Evolutionary conservation across 495 filamentous ascomycete genomes (phyloP), one percentile per base, ranked within the genome.

Genomic region (Penicillium waksmanii): DNA sequence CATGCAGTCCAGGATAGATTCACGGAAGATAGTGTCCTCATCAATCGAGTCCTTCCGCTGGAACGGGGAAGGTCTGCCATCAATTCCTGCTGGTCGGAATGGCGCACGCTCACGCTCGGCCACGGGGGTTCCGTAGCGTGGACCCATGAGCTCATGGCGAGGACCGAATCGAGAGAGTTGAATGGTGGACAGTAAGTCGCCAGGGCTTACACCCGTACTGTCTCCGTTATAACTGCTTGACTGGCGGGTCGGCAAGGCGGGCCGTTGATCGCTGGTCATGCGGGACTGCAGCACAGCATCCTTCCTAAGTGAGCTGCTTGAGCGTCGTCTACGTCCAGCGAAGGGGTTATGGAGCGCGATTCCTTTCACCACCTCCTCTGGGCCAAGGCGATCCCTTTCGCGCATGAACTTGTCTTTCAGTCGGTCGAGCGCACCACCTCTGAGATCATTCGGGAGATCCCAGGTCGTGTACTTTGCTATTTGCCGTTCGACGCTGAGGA

Each of bases 301-400:
- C 66, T 92, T 97, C 49, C 93, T 80, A 2, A 97, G 76, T 44
- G 83, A 86, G 19, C 84, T 88, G 60, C 85, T 90, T 3, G 93
- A 92, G 44, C 90, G 83, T 60, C 84, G 84, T 61, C 88, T 85
- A 43, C 85, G 84, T 44, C 82, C 79, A 25, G 82, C 80, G 15
- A 82, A 84, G 1, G 88, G 86, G 63, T 98, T 98, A 69, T 98
- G 96, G 34, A 98, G 77, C 7, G 96, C 96, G 65, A 98, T 98
- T 15, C 96, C 95, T 74, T 98, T 98, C 59, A 86, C 88, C 18
- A 87, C 82, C 57, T 98, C 94, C 67, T 96, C 92, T 0, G 85
- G 82, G 3, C 89, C 89, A 23, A 95, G 81, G 25, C 93, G 88
- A 66, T 98, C 93, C 69, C 86, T 81, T 69, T 98, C 93, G 36